phyloP scores from a whole-genome alignment of 768 basidiomycete genomes.

The Mycena galopus region DNA sequence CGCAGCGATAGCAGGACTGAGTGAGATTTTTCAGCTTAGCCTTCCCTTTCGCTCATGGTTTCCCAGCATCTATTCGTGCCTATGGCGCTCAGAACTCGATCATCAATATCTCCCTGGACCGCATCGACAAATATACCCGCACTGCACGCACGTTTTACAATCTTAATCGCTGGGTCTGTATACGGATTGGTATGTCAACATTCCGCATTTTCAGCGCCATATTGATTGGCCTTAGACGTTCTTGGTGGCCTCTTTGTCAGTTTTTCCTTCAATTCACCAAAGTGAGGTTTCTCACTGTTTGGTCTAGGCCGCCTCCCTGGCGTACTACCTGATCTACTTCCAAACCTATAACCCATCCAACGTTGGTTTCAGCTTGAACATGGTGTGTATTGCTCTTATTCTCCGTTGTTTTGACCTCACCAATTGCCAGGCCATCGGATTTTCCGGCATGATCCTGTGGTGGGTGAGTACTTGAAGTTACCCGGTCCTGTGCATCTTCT shows the following conservation, averaged over 20 bases:
- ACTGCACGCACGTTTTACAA: constrained; percentile 54
- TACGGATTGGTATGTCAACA: constrained; percentile 42
- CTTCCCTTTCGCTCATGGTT: not conserved
- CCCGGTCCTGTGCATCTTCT: not conserved
- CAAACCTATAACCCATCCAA: constrained; percentile 49
- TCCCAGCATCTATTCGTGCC: constrained; percentile 57
- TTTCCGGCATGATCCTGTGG: constrained; percentile 61
- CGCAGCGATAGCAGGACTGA: constrained; percentile 60
- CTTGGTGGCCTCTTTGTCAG: constrained; percentile 60
- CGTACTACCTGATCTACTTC: constrained; percentile 56
- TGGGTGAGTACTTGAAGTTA: constrained; percentile 35
- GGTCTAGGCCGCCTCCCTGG: constrained; percentile 47
- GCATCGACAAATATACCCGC: constrained; percentile 58
- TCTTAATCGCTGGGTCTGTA: constrained; percentile 53
- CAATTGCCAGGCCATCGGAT: constrained; percentile 50
- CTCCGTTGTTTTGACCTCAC: not conserved
- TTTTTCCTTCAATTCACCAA: not conserved
- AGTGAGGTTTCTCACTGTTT: not conserved
- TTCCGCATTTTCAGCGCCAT: not conserved
- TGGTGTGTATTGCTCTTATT: constrained; percentile 42
- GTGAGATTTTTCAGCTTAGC: constrained; percentile 30
- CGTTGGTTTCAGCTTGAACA: constrained; percentile 56
- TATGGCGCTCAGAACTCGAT: constrained; percentile 60
- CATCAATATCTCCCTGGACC: constrained; percentile 49
- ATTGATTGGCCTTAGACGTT: constrained; percentile 41